Percentiles rank a stretch among this genome's conserved stretches.
Evolutionary conservation across 768 basidiomycete genomes (phyloP).

Genomic region (Suillus sp.): DNA sequence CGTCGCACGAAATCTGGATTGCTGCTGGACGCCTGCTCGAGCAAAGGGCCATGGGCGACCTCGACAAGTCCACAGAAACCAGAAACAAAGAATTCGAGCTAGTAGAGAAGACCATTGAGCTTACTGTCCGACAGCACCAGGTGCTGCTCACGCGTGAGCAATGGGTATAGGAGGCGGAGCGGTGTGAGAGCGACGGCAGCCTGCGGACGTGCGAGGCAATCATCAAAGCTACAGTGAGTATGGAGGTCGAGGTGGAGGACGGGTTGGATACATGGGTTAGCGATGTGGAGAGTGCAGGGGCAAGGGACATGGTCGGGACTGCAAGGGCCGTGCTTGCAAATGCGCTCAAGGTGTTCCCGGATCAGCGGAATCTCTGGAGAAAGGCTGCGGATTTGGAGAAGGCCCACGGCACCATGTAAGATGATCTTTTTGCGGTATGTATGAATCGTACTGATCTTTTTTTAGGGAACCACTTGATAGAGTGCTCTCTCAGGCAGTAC

Average conservation of each 20-base stretch:
- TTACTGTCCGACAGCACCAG: conserved; percentile 80
- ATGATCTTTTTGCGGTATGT: neutral
- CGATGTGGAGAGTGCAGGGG: conserved; percentile 84
- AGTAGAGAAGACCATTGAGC: conserved; percentile 89
- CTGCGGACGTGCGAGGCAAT: conserved; percentile 91
- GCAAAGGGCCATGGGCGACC: conserved; percentile 62
- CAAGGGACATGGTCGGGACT: conserved; percentile 73
- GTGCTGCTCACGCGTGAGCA: conserved; percentile 87
- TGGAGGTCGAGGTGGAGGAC: conserved; percentile 96
- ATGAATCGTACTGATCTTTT: conserved; percentile 12
- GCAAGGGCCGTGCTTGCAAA: conserved; percentile 90
- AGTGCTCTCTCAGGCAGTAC: conserved; percentile 79
- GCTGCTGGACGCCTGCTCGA: conserved; percentile 92
- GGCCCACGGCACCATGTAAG: conserved; percentile 78
- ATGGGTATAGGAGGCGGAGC: conserved; percentile 95
- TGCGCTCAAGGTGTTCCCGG: conserved; percentile 89
- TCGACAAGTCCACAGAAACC: conserved; percentile 51
- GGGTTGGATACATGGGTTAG: conserved; percentile 86
- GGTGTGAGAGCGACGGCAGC: conserved; percentile 84
- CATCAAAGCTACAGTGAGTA: conserved; percentile 88
- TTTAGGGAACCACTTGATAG: conserved; percentile 77
- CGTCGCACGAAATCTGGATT: conserved; percentile 98
- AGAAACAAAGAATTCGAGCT: conserved; percentile 64
- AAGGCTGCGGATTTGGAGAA: conserved; percentile 94
- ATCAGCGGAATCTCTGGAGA: conserved; percentile 83